A percentile compares a stretch with the other conserved stretches of the same genome.
These are phyloP conservation scores for Malus hybrid DNA, from an alignment of 331 rosid species.

Conservation along the genomic window DNA sequence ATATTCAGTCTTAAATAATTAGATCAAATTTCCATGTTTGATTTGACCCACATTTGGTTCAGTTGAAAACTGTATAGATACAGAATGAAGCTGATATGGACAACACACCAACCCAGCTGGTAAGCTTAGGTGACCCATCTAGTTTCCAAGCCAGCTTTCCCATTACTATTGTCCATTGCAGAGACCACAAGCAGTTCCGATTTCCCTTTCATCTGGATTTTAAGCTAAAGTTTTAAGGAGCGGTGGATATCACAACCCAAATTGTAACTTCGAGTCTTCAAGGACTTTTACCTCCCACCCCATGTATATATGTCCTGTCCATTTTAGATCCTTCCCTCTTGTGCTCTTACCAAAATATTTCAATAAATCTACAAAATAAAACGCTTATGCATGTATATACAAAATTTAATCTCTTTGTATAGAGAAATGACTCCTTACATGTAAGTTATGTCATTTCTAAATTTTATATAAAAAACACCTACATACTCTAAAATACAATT, in stretches of 20 bases:
- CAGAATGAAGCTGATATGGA: conserved; percentile 8
- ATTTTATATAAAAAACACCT: not conserved
- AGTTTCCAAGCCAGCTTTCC: not conserved
- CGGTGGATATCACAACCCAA: no score
- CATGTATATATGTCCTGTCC: not conserved
- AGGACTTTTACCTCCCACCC: not conserved
- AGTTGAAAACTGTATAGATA: not conserved
- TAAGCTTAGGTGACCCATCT: conserved; percentile 11
- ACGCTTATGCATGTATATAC: no score
- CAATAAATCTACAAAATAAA: no score
- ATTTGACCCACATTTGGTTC: not conserved
- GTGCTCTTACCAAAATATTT: no score
- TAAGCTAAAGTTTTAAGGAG: not conserved
- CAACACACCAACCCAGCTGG: conserved; percentile 14
- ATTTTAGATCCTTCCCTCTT: not conserved
- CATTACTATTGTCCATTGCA: not conserved
- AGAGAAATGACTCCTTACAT: no score
- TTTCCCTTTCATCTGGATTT: conserved; percentile 23
- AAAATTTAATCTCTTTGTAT: no score
- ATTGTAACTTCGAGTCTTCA: no score
- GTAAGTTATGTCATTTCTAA: not conserved
- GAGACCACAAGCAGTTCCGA: conserved; percentile 5
- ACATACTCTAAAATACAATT: not conserved
- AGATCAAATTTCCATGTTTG: not conserved
- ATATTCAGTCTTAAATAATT: not conserved